Evolutionary conservation across 495 filamentous ascomycete species (phyloP), one percentile per base, ranked within the genome.

Genomic region (Peziza echinospora): DNA sequence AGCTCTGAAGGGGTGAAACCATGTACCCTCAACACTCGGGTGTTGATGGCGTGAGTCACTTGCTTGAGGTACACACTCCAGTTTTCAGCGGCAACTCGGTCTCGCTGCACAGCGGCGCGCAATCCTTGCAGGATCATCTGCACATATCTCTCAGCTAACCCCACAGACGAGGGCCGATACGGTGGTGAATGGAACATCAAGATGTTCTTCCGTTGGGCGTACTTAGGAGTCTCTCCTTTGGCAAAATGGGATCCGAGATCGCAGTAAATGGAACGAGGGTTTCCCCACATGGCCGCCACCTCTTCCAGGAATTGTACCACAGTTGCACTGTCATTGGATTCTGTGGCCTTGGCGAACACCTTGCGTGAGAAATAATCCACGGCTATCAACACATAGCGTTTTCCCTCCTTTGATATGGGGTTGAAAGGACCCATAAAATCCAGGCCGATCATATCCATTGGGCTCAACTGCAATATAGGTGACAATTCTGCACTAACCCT

Each of bases 321-420:
- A 8, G 8, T n/a, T 34, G 8, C 26, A 8, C 8, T 8, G 8
- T 8, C n/a, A 34, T 8, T n/a, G n/a, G 24, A 21, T 0, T 25
- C 19, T 0, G 44, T 45, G 3, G 44, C 34, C 13, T 43, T 50
- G 0, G 37, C 5, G 26, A 50, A 47, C 4, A 46, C 21, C 5
- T 26, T 45, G 2, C 44, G 16, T 0, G 45, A 47, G 6, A 51
- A 51, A 23, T 51, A 51, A 17, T 48, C 49, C 0, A 51, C 26
- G 2, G 21, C 46, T 2, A 51, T 51, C 1, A 51, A 1, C 1
- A 51, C 43, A 17, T 51, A 51, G 23, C 21, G 22, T 3, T 40
- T 34, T 0, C 45, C 25, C n/a, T n/a, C 26, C n/a, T 8, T 34
- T 9, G 40, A 6, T 0, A 2, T 3, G 5, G 11, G 13, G 0